Percentiles rank a stretch among this genome's conserved stretches.
Conservation (phyloP, 768 basidiomycete species). For the Tricholoma sp. region DNA sequence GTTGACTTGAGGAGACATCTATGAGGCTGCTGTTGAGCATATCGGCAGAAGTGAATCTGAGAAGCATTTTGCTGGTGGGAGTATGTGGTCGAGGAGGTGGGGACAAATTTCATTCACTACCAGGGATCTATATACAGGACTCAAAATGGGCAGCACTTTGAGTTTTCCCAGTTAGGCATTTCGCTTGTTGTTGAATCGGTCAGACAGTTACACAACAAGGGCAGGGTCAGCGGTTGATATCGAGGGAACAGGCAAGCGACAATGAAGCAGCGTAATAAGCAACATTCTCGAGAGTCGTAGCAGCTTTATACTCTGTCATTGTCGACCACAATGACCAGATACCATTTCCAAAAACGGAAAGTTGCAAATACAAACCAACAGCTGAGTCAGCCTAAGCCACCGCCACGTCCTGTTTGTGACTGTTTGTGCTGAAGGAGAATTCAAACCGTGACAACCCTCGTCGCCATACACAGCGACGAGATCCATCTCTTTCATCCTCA, state of each 20-base stretch:
- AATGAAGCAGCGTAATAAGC: not conserved
- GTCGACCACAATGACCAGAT: slow-evolving; percentile 15
- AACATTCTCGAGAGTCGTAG: slow-evolving; percentile 2
- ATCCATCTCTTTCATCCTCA: slow-evolving; percentile 5
- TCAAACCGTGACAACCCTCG: slow-evolving; percentile 23
- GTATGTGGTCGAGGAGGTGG: not conserved
- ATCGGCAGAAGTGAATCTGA: slow-evolving; percentile 54
- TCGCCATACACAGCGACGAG: slow-evolving; percentile 19
- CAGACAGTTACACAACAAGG: not conserved
- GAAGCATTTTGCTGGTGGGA: slow-evolving; percentile 35
- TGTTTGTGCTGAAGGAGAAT: slow-evolving; percentile 34
- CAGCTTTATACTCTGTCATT: slow-evolving; percentile 16
- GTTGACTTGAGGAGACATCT: slow-evolving; percentile 45
- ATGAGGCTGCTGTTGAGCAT: slow-evolving; percentile 53
- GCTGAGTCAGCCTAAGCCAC: slow-evolving; percentile 14
- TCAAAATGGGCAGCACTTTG: slow-evolving; percentile 35
- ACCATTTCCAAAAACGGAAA: not conserved
- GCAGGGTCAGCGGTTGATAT: not conserved
- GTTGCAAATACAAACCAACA: slow-evolving; percentile 1
- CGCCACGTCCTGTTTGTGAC: slow-evolving; percentile 20
- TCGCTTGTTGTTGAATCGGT: slow-evolving; percentile 32
- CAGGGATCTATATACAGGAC: slow-evolving; percentile 17
- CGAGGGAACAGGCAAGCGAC: not conserved
- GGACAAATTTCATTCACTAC: not conserved
- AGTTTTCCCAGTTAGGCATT: slow-evolving; percentile 41